A percentile compares a stretch with the other conserved stretches of the same genome.
phyloP scores from a whole-genome alignment of 2,329 filamentous ascomycete genomes.

The Paecilomyces variotii region DNA sequence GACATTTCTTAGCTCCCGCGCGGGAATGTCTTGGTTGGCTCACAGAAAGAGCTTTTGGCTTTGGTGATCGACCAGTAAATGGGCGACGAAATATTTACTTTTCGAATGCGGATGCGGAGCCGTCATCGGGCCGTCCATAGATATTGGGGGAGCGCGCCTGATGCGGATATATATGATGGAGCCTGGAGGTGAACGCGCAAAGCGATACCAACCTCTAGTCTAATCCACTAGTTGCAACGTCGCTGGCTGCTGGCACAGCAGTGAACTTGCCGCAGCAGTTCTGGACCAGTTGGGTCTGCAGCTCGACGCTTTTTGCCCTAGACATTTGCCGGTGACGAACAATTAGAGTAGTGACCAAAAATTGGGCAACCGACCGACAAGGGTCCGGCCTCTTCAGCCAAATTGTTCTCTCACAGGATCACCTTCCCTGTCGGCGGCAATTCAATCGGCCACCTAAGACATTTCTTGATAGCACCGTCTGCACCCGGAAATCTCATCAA shows the following conservation, averaged over 20 bases:
- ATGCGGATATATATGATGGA: background rate
- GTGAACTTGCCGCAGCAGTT: background rate
- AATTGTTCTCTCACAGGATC: background rate
- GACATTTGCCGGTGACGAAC: background rate
- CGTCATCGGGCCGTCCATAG: background rate
- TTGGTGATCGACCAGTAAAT: background rate
- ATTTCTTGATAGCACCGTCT: background rate
- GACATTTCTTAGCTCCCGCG: background rate
- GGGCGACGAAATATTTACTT: background rate
- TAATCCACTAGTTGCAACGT: background rate
- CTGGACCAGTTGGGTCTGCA: background rate
- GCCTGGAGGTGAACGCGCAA: background rate
- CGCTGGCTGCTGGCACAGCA: background rate
- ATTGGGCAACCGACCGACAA: background rate
- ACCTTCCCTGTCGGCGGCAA: background rate
- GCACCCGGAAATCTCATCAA: background rate
- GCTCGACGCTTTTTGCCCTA: background rate
- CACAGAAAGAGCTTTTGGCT: background rate
- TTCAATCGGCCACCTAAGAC: background rate
- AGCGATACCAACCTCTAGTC: background rate
- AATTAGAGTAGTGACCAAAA: background rate
- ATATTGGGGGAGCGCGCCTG: background rate
- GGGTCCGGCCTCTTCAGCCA: background rate
- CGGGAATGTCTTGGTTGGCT: background rate
- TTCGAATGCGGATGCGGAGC: background rate